Base-by-base conservation (phyloP, 1,139 yeast genomes). In the Lodderomyces pseudojiufengensis region DNA sequence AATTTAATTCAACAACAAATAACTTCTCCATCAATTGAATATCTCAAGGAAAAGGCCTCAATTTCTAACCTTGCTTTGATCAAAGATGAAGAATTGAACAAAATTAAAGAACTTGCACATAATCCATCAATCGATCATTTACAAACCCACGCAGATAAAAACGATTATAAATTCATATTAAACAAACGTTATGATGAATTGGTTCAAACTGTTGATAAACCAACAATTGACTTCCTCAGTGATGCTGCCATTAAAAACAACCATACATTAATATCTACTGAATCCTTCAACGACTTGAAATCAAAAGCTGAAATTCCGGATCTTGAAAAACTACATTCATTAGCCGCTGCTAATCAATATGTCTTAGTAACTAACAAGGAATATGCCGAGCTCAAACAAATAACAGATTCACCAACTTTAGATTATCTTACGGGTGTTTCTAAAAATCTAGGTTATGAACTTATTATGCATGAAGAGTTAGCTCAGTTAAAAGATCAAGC, bases 71-170 rank as follows among this genome's bases (percentile, higher is more conserved):
- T 28, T 16, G 27, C 32, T 27, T 48, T 64, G 15, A 47, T 47
- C 3, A 37, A 39, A 1, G 43, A 49, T 31, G 44, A 45, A 5
- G 43, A 47, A 4, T 40, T 37, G 13, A 41, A 34, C 6, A 52
- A 53, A 1, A 55, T 42, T 44, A 57, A 20, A 27, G 47, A 27
- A 43, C 48, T 24, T 48, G 51, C 39, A 2, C 45, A 52, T 0
- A 43, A 51, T 2, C 65, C 71, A 28, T 38, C 53, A 8, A 31
- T 50, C 3, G 63, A 57, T 2, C 55, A 49, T 31, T 37, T 70
- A 8, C 42, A 42, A 10, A 39, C 41, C 18, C 48, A 47, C 25
- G 49, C 55, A 0, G 37, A 37, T 1, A 38, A 29, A 9, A 33
- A 43, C 11, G 44, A 47, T 8, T 39, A 46, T 26, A 39, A 33